Base-by-base conservation (phyloP, 805 yeast species). In the Lachancea lanzarotensis region DNA sequence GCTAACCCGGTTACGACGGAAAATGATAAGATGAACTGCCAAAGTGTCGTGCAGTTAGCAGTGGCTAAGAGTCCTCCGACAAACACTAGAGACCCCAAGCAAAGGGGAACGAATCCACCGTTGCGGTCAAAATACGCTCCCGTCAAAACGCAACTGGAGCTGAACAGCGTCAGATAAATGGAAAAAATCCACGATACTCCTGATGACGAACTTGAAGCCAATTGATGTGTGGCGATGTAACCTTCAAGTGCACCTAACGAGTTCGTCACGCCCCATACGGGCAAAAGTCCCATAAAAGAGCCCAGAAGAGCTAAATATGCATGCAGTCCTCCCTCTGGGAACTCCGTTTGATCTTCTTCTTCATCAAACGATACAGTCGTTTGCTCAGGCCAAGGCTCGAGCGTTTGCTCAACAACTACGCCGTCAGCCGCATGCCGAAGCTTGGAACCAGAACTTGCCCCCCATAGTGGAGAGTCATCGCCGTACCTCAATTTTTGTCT, bases 171-270 rank as follows among this genome's bases (percentile, higher is more conserved):
- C 46, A 76, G 63, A 59, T 73, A 80, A 33, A 82, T 65, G 12
- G 88, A 81, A 53, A 82, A 82, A 45, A 82, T 76, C 87, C 87
- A 80, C 1, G 85, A 73, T 1, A 78, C 69, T 0, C 76, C 68
- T 0, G 83, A 71, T 0, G 78, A 68, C 7, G 74, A 62, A 1
- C 71, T 70, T 27, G 67, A 51, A 0, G 68, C 70, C 53, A 82
- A 62, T 60, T 82, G 89, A 62, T 82, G 58, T 39, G 55, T 49
- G 1, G 70, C 70, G 7, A 82, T 73, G 52, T 81, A 80, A 0
- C 83, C 73, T 63, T 82, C 82, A 35, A 82, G 71, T 1, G 83
- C 84, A 52, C 90, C 88, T 19, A 79, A 68, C 0, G 84, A 69
- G 51, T 81, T 81, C 47, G 79, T 64, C 35, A 79, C 56, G 2